phyloP scores from a whole-genome alignment of 495 filamentous ascomycete species.

The Penicillium cataractarum region DNA sequence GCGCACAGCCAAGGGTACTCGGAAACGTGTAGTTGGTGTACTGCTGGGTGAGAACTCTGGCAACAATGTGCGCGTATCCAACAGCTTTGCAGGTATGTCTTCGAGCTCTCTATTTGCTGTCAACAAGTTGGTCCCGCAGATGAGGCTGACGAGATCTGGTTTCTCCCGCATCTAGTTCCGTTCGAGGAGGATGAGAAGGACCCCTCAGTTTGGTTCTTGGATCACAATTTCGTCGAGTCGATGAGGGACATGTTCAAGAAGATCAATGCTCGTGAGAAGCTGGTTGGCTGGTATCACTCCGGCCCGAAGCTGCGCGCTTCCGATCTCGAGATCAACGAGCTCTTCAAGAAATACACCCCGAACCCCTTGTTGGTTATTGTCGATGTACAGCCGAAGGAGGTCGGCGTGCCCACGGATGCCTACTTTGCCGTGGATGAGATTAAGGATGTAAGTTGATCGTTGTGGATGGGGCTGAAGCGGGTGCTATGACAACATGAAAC shows the following conservation, averaged over 20 bases:
- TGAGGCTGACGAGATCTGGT: slow-evolving; percentile 18
- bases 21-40: slow-evolving; percentile 95
- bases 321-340: slow-evolving; percentile 98
- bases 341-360: slow-evolving; percentile 98
- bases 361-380: slow-evolving; percentile 97
- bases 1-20: slow-evolving; percentile 83
- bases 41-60: slow-evolving; percentile 94
- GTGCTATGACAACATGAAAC: slow-evolving; percentile 7
- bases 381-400: slow-evolving; percentile 97
- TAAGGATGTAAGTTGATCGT: slow-evolving; percentile 81
- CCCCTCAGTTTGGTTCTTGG: slow-evolving; percentile 97
- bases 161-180: slow-evolving; percentile 63
- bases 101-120: slow-evolving; percentile 14
- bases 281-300: slow-evolving; percentile 99
- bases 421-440: slow-evolving; percentile 99
- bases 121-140: slow-evolving; percentile 6
- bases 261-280: slow-evolving; percentile 97
- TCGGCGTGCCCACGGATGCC: slow-evolving; percentile 96
- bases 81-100: slow-evolving; percentile 91
- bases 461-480: background rate
- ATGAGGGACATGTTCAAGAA: slow-evolving; percentile 99
- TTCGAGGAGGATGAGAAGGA: slow-evolving; percentile 99
- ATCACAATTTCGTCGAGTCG: slow-evolving; percentile 98
- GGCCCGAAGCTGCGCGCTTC: slow-evolving; percentile 96
- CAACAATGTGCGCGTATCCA: slow-evolving; percentile 93